phyloP scores from a whole-genome alignment of 2,329 filamentous ascomycete genomes.

The Hypoxylon sp. region DNA sequence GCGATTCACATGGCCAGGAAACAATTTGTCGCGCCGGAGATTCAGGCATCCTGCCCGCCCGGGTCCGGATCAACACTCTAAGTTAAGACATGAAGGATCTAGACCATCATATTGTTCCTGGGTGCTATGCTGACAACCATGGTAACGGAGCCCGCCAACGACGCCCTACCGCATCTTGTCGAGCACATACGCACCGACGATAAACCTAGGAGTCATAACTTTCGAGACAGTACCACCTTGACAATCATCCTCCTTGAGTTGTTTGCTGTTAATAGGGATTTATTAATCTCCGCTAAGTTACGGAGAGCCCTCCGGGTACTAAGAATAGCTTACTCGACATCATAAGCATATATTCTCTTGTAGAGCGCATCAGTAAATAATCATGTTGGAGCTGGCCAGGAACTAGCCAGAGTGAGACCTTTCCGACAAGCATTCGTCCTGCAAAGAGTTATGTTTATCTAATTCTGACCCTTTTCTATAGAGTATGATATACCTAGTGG shows the following conservation, averaged over 20 bases:
- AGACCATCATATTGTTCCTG: conserved; percentile 6
- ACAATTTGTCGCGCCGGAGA: neutral
- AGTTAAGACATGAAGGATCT: conserved; percentile 14
- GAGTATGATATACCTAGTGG: neutral
- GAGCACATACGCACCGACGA: neutral
- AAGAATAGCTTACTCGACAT: neutral
- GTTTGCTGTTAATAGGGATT: neutral
- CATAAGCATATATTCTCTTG: neutral
- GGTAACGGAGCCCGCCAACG: conserved; percentile 8
- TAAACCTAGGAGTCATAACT: neutral
- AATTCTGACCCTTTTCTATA: neutral
- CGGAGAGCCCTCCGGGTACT: neutral
- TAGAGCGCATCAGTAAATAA: neutral
- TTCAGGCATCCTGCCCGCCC: conserved; percentile 7
- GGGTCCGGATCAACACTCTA: neutral
- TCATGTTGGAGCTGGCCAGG: neutral
- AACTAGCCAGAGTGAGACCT: neutral
- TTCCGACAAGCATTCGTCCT: neutral
- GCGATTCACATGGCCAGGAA: neutral
- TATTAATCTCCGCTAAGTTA: neutral
- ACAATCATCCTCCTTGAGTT: neutral
- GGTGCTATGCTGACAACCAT: neutral
- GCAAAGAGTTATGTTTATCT: neutral
- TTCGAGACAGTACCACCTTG: neutral
- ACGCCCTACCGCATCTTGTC: neutral